Evolutionary conservation across 371 early-diverging fungal genomes (phyloP).

Genomic region (Mortierella sp.): DNA sequence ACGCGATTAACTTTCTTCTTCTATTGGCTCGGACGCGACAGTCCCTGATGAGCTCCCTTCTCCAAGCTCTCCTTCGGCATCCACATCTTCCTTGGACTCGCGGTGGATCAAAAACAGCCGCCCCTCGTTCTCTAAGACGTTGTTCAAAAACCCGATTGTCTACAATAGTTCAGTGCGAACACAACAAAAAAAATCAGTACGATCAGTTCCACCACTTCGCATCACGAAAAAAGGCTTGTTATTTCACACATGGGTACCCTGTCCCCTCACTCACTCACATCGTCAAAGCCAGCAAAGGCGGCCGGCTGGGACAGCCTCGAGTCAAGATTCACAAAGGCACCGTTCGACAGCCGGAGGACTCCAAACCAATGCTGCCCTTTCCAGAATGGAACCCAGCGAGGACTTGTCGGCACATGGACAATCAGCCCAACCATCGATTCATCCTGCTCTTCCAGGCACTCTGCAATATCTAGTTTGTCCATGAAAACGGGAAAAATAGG

Average conservation of each 20-base stretch:
- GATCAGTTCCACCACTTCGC: too few species aligned
- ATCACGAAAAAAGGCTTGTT: background rate
- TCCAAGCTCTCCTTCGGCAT: background rate
- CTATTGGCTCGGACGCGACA: background rate
- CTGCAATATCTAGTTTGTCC: conserved; percentile 41
- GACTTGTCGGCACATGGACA: conserved; percentile 42
- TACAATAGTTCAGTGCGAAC: background rate
- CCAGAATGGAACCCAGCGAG: conserved; percentile 56
- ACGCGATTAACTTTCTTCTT: background rate
- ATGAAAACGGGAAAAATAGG: background rate
- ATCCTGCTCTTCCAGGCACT: conserved; percentile 42
- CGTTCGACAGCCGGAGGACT: conserved; percentile 47
- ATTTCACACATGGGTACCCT: background rate
- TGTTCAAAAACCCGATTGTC: conserved; percentile 28
- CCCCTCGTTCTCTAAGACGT: conserved; percentile 32
- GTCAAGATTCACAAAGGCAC: conserved; percentile 46
- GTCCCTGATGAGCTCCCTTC: background rate
- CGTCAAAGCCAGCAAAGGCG: conserved; percentile 46
- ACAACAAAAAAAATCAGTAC: background rate
- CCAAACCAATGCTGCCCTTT: conserved; percentile 58
- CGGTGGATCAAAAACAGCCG: conserved; percentile 48
- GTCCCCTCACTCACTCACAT: conserved; percentile 15
- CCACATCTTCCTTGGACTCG: background rate
- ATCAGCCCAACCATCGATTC: conserved; percentile 54
- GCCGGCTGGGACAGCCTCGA: conserved; percentile 43